Evolutionary conservation across 2,329 filamentous ascomycete species (phyloP), one percentile per base, ranked within the genome.

Genomic region (Coniochaeta sp.): DNA sequence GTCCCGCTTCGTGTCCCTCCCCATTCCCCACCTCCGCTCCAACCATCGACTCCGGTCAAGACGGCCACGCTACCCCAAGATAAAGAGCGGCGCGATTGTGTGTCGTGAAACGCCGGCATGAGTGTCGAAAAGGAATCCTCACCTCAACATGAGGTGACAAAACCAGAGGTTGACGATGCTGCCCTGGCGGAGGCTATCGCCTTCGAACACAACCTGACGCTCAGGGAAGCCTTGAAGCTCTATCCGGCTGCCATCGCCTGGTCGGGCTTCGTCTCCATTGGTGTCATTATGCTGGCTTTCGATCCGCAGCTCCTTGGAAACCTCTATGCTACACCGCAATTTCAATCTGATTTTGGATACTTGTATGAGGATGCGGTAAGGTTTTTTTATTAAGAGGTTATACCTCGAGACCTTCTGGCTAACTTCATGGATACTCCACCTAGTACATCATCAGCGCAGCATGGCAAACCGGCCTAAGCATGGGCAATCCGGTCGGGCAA

Each of bases 271-370:
- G 83, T 87, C 64, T 84, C 80, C 5, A 72, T 85, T 2, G 82
- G 82, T 7, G 80, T 86, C 40, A 81, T 86, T 63, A 86, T 86
- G 82, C 70, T 81, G 47, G 83, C 83, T 4, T 89, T 88, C 66
- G 85, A 88, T 67, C 82, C 84, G 0, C 85, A 88, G 68, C 77
- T 89, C 11, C 77, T 88, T 19, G 84, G 84, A 26, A 85, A 85
- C 62, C 76, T 89, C 59, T 87, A 84, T 65, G 79, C 82, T 2
- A 81, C 80, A 57, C 81, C 82, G 0, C 78, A 80, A n/a, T 87
- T 86, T 66, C 78, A 81, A 63, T 68, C 70, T 22, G 78, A 84
- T 63, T 86, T 85, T 66, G 83, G 83, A 2, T 80, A 83, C 62
- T 61, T 73, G 3, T 82, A 77, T 59, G 64, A 79, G 16, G 75